A percentile compares a stretch with the other conserved stretches of the same genome.
phyloP scores from a whole-genome alignment of 1,284 basidiomycete genomes.

The Earliella scabrosa region DNA sequence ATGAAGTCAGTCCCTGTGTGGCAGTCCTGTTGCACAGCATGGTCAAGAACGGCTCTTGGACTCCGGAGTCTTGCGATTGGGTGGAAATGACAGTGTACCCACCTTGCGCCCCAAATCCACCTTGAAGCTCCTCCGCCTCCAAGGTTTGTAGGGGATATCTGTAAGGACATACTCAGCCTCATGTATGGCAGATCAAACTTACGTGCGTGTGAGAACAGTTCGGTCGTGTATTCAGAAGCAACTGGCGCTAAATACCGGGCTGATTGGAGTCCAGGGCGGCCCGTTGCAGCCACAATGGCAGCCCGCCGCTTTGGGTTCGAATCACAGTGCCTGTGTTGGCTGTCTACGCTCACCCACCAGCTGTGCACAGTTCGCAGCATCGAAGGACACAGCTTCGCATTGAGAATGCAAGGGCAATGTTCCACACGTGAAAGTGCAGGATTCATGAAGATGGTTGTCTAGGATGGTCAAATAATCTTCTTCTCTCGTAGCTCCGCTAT shows the following conservation, averaged over 20 bases:
- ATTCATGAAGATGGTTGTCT: not conserved
- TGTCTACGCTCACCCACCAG: not conserved
- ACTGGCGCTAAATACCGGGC: not conserved
- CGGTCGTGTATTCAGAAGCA: not conserved
- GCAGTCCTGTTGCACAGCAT: too few species aligned
- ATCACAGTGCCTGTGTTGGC: too few species aligned
- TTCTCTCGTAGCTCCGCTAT: slow-evolving; percentile 57
- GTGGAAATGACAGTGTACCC: not conserved
- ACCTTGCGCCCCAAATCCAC: not conserved
- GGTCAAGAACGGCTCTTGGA: too few species aligned
- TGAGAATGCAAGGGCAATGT: too few species aligned
- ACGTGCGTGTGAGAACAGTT: not conserved
- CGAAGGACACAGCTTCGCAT: too few species aligned
- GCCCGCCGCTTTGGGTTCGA: too few species aligned
- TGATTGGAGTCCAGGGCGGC: not conserved
- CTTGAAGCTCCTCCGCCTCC: not conserved
- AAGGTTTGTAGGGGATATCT: too few species aligned
- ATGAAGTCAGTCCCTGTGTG: too few species aligned
- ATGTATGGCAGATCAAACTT: slow-evolving; percentile 1
- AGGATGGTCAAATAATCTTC: slow-evolving; percentile 51
- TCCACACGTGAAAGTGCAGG: not conserved
- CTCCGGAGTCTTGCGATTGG: too few species aligned
- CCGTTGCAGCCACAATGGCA: too few species aligned
- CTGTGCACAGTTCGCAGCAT: too few species aligned
- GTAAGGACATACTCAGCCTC: not conserved